Base-by-base conservation (phyloP, 345 rosid genomes). In the Hibiscus mutabilis region DNA sequence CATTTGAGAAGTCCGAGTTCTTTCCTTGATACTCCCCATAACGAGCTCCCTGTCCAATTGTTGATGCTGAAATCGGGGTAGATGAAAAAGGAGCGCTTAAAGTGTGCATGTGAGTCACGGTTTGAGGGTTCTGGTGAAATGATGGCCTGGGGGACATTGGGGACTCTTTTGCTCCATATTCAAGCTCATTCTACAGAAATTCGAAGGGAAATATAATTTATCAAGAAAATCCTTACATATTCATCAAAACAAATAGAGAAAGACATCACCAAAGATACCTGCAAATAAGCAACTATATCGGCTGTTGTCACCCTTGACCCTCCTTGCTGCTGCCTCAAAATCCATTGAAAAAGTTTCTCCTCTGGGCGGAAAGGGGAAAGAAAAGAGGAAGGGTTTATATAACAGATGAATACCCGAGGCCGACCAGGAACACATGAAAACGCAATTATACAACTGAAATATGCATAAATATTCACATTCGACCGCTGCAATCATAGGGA, bases 321-420 rank as follows among this genome's bases (percentile, higher is more conserved):
- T 76, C 84, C 90, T 79, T 87, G 91, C 78, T 87, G 84, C 76
- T 88, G 85, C 74, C 92, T 84, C 84, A 87, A 74, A 71, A 89
- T 84, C 94, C 97, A 91, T 22, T 91, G 94, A 76, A 83, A 83
- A 57, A 91, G 82, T 73, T 91, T 91, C 76, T 91, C 97, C 97
- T 91, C 66, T 6, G 0, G 19, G n/a, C 51, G 72, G 46, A 47
- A 71, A 63, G 1, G 35, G 4, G 74, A 66, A 68, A 29, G 11
- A 60, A n/a, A 16, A 59, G 11, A 74, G 15, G 31, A 15, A 24
- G 37, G 13, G 24, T 47, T 3, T 15, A 47, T 25, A 3, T 15
- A 25, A 66, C 16, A 66, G 21, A 47, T 25, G 56, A 46, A 47
- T 22, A 22, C 35, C 25, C 12, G 14, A 24, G 2, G 6, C 21